These are phyloP conservation scores for Fusarium newnesense DNA, from an alignment of 2,329 filamentous ascomycete genomes.

Conservation along the genomic window DNA sequence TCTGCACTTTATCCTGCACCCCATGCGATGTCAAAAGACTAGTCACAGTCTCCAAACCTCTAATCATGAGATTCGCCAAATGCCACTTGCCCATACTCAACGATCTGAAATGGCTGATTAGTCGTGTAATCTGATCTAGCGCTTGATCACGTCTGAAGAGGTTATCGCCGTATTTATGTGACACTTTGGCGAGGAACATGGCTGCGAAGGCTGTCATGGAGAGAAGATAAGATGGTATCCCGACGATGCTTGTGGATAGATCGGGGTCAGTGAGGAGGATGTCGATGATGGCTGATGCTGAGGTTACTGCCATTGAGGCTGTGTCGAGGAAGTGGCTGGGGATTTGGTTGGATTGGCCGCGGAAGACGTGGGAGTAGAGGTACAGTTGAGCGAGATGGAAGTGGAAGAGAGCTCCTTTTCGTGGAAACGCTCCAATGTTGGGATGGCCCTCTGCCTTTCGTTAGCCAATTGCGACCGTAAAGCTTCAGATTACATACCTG, in stretches of 20 bases:
- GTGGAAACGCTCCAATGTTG: slow-evolving; percentile 53
- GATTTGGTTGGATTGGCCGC: slow-evolving; percentile 49
- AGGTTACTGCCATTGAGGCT: slow-evolving; percentile 47
- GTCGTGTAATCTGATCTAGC: slow-evolving; percentile 49
- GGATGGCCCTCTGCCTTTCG: slow-evolving; percentile 46
- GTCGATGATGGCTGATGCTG: slow-evolving; percentile 57
- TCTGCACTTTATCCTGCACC: not conserved
- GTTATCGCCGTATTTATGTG: slow-evolving; percentile 54
- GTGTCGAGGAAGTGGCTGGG: slow-evolving; percentile 49
- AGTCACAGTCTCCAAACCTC: slow-evolving; percentile 52
- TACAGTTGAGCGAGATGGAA: slow-evolving; percentile 56
- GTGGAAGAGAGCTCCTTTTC: slow-evolving; percentile 54
- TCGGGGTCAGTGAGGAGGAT: slow-evolving; percentile 55
- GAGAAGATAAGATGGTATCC: slow-evolving; percentile 62
- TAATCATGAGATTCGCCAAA: slow-evolving; percentile 57
- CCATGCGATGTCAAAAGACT: slow-evolving; percentile 1
- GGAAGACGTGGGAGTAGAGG: slow-evolving; percentile 55
- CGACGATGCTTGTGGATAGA: slow-evolving; percentile 52
- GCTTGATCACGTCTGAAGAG: slow-evolving; percentile 52
- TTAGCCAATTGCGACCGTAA: too few relatives aligned
- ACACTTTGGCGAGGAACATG: slow-evolving; percentile 61
- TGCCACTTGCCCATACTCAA: slow-evolving; percentile 57
- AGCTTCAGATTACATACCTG: slow-evolving; percentile 44
- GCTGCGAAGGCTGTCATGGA: slow-evolving; percentile 65
- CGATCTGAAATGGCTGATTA: slow-evolving; percentile 54